phyloP scores from a whole-genome alignment of 1,139 yeast genomes.

The Yamadazyma diddensiae region DNA sequence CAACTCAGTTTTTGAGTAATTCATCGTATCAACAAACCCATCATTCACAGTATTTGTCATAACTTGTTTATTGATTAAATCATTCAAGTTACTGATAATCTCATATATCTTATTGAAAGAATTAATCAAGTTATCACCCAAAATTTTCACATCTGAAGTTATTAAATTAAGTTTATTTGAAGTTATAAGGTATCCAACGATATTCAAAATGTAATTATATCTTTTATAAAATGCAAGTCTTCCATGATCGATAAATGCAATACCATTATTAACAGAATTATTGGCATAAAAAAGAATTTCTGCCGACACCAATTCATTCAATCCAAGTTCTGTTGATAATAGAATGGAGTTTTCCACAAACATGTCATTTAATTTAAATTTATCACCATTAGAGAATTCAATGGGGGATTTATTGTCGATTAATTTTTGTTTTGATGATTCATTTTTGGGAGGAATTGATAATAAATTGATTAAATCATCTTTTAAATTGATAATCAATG shows the following conservation, averaged over 20 bases:
- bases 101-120: constrained; percentile 59
- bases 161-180: constrained; percentile 27
- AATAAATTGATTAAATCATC: constrained; percentile 51
- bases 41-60: constrained; percentile 39
- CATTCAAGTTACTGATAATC: constrained; percentile 54
- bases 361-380: constrained; percentile 62
- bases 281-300: constrained; percentile 41
- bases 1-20: constrained; percentile 60
- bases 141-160: constrained; percentile 15
- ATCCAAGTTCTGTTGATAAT: constrained; percentile 41
- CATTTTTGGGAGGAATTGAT: constrained; percentile 51
- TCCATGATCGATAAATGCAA: constrained; percentile 63
- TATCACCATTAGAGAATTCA: constrained; percentile 52
- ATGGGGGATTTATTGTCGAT: constrained; percentile 50
- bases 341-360: constrained; percentile 57
- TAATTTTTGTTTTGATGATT: constrained; percentile 50
- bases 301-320: constrained; percentile 37
- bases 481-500: constrained; percentile 23
- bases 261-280: constrained; percentile 41
- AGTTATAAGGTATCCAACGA: constrained; percentile 55
- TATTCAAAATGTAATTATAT: constrained; percentile 67
- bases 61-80: constrained; percentile 64
- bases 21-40: constrained; percentile 53
- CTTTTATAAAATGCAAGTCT: constrained; percentile 68
- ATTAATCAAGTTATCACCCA: constrained; percentile 41